Base-by-base conservation (phyloP, 768 basidiomycete species). In the Lenzites betulinus region DNA sequence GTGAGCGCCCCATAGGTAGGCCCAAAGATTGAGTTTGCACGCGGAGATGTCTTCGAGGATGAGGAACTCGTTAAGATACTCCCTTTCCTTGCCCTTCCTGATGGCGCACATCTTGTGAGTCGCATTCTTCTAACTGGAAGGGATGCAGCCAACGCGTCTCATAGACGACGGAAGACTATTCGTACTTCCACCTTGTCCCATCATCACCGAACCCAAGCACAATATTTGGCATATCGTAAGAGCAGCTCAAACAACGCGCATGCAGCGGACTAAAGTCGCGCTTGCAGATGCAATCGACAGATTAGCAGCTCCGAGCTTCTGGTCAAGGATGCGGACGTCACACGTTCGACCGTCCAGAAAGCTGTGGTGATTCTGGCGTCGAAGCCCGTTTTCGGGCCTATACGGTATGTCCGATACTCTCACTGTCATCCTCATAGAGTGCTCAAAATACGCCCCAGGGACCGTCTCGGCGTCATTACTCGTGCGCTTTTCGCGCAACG, bases 301-400 rank as follows among this genome's bases (percentile, higher is more conserved):
- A 93, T 99, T 35, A 78, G 92, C 11, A 79, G 95, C 1, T 81
- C 88, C 0, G 80, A 87, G 23, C 80, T 99, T 28, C 77, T 93
- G 4, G 88, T 90, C 48, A 90, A 88, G 69, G 82, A 85, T 39
- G 78, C 83, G 2, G 95, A 97, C 64, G 92, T 98, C 18, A 98
- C 97, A 5, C 87, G 97, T 16, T 93, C 91, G 5, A 98, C 89
- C 9, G 97, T 99, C 0, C 97, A 99, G 74, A 99, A 98, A 71
- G 95, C 97, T 0, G 92, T 99, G 3, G 93, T 98, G 0, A 92
- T 99, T 2, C 79, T 99, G 36, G 95, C 93, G 3, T 85, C 89
- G 13, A 91, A 92, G 69, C 93, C 94, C 0, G 84, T 95, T 2
- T 96, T 96, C 69, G 97, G 97, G 13, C 93, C 94, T 11, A 93